Conservation (phyloP, 2,329 filamentous ascomycete genomes). For the Fusarium foetens region DNA sequence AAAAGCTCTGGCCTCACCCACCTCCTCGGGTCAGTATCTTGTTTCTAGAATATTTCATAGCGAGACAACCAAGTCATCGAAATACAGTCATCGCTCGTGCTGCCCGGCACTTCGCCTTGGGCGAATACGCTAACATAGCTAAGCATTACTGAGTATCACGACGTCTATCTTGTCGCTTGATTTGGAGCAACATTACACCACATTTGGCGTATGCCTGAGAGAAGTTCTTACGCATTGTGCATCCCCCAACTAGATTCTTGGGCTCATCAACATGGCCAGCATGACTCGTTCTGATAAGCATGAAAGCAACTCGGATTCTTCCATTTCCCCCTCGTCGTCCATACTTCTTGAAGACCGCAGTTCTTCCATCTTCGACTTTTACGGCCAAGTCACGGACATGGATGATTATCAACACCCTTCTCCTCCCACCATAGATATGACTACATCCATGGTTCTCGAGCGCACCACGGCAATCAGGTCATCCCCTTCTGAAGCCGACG, state of each 20-base stretch:
- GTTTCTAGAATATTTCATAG: not conserved
- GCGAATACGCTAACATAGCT: not conserved
- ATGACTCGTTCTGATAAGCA: slow-evolving; percentile 10
- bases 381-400: not conserved
- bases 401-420: slow-evolving; percentile 4
- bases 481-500: slow-evolving; percentile 3
- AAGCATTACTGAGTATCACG: not conserved
- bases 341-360: slow-evolving; percentile 12
- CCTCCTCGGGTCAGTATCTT: not conserved
- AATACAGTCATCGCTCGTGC: not conserved
- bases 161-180: not conserved
- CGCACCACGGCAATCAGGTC: slow-evolving; percentile 7
- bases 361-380: slow-evolving; percentile 1
- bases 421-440: slow-evolving; percentile 14
- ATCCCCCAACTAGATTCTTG: not conserved
- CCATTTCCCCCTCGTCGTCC: slow-evolving; percentile 18
- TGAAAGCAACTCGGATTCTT: slow-evolving; percentile 1
- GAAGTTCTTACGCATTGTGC: not conserved
- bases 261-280: not conserved
- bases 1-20: slow-evolving; percentile 21
- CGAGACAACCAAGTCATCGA: not conserved
- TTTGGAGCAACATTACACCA: slow-evolving; percentile 8
- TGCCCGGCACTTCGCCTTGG: not conserved
- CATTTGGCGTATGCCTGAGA: not conserved
- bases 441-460: slow-evolving; percentile 19